A percentile compares a stretch with the other conserved stretches of the same genome.
Conservation (phyloP, 169 alveolate genomes). For the Cryptosporidium bovis region DNA sequence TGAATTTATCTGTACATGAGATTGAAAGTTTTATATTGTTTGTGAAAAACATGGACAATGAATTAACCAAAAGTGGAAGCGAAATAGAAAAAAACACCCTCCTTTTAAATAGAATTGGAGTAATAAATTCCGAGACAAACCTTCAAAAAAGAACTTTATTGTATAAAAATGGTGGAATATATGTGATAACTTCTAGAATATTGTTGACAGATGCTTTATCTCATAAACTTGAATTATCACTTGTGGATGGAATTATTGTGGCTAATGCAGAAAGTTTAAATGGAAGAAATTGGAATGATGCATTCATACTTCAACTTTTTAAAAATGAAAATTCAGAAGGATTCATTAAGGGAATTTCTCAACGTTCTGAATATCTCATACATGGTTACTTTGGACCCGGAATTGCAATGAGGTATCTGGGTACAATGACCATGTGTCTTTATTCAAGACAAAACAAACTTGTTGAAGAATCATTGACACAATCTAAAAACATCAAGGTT, state of each 20-base stretch:
- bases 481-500: conserved; percentile 9
- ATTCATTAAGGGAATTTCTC: conserved; percentile 77
- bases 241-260: conserved; percentile 73
- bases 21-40: conserved; percentile 1
- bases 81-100: not conserved
- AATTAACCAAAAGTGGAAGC: not conserved
- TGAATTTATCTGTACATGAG: conserved; percentile 29
- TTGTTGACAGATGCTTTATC: conserved; percentile 75
- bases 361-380: conserved; percentile 71
- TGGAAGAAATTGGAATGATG: conserved; percentile 75
- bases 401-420: conserved; percentile 62
- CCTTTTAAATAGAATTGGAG: conserved; percentile 12
- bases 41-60: conserved; percentile 18
- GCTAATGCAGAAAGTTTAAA: conserved; percentile 75
- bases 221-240: conserved; percentile 62
- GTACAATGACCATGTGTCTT: conserved; percentile 20
- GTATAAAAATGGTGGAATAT: conserved; percentile 75
- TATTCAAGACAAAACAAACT: conserved; percentile 23
- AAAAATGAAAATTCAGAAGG: conserved; percentile 75
- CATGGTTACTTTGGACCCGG: conserved; percentile 73
- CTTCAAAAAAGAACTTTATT: conserved; percentile 15
- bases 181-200: conserved; percentile 73
- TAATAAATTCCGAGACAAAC: conserved; percentile 28
- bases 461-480: conserved; percentile 43
- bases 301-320: conserved; percentile 75